phyloP scores from a whole-genome alignment of 164 flowering plant genomes.

The Magnolia officinalis region DNA sequence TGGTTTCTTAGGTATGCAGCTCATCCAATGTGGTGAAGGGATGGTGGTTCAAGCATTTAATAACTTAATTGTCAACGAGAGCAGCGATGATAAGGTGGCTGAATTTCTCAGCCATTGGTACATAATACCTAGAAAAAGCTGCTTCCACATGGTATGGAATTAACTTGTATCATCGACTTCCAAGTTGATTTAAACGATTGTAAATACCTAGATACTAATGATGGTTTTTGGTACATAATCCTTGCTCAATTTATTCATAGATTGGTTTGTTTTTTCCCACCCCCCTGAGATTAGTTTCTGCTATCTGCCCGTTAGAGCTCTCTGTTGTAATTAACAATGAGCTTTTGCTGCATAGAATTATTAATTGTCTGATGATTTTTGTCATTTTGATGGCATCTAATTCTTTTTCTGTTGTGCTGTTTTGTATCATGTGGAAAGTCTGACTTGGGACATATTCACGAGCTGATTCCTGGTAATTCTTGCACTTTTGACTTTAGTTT shows the following conservation, averaged over 20 bases:
- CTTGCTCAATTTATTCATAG: not conserved
- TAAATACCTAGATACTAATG: not conserved
- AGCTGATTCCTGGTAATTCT: conserved; percentile 75
- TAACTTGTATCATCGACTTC: not conserved
- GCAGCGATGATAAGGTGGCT: conserved; percentile 61
- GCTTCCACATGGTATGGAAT: conserved; percentile 77
- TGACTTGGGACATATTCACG: conserved; percentile 64
- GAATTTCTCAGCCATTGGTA: conserved; percentile 46
- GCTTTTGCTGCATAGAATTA: not conserved
- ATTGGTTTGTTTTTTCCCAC: not conserved
- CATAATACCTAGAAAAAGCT: conserved; percentile 64
- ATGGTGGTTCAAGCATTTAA: conserved; percentile 50
- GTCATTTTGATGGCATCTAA: conserved; percentile 11
- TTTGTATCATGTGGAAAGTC: conserved; percentile 56
- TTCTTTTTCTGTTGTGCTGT: not conserved
- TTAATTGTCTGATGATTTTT: not conserved
- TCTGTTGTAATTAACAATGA: not conserved
- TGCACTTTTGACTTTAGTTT: conserved; percentile 6
- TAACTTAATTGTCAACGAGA: conserved; percentile 58
- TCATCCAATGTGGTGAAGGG: conserved; percentile 17
- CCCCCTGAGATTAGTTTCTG: not conserved
- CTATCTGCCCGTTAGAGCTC: not conserved
- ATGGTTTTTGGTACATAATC: not conserved
- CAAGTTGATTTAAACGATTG: not conserved
- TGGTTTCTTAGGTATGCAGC: conserved; percentile 28